phyloP scores from a whole-genome alignment of 2,329 filamentous ascomycete genomes.

The Fusarium pseudoanthophilum region DNA sequence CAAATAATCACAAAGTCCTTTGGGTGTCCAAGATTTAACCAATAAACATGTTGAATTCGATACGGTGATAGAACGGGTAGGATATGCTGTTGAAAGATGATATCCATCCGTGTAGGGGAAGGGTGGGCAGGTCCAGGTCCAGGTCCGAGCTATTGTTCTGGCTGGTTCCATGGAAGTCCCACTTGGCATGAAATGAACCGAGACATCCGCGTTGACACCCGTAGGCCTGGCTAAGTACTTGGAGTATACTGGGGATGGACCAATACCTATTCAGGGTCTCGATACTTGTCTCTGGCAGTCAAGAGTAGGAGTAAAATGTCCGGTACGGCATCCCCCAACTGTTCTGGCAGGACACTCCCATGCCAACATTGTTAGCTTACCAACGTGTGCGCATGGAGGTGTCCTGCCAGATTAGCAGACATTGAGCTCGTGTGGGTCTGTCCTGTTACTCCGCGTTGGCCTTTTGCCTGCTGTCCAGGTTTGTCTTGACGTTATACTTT shows the following conservation, averaged over 20 bases:
- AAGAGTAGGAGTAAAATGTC: not conserved
- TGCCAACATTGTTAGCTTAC: not conserved
- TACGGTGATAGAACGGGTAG: not conserved
- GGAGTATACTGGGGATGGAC: not conserved
- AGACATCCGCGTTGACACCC: not conserved
- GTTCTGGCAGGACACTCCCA: not conserved
- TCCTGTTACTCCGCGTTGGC: conserved; percentile 28
- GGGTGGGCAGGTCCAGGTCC: not conserved
- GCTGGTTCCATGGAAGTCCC: not conserved
- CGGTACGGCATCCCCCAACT: not conserved
- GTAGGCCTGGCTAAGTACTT: not conserved
- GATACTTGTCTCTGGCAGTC: not conserved
- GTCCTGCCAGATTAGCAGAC: not conserved
- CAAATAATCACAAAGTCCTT: not conserved
- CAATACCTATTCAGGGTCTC: not conserved
- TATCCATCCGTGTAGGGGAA: not conserved
- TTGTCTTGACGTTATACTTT: conserved; percentile 47
- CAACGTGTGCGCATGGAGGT: not conserved
- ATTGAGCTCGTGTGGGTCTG: not conserved
- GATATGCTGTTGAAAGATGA: not conserved
- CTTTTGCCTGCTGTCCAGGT: not conserved
- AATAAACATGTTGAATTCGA: not conserved
- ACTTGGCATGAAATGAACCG: not conserved
- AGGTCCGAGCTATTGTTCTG: not conserved
- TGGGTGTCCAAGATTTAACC: not conserved